These are phyloP conservation scores for Tulasnella sp. DNA, from an alignment of 768 basidiomycete species.

Conservation along the genomic window DNA sequence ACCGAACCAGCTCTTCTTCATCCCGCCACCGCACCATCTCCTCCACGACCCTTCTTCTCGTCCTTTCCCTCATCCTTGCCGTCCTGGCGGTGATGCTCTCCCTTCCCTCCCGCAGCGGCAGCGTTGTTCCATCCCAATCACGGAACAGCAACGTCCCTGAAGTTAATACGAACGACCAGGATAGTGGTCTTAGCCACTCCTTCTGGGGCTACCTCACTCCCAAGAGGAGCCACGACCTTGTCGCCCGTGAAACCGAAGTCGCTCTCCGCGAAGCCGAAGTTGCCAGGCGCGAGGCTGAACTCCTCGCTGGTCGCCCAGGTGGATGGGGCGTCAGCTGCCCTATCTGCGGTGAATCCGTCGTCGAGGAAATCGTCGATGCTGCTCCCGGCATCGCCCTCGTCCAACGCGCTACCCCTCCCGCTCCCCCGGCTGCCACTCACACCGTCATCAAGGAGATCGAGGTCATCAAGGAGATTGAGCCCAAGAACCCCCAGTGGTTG, in stretches of 20 bases:
- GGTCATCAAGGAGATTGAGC: constrained; percentile 57
- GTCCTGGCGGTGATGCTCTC: constrained; percentile 89
- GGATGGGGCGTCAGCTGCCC: constrained; percentile 36
- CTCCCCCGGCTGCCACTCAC: constrained; percentile 22
- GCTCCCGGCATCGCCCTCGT: constrained; percentile 29
- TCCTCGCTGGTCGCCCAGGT: constrained; percentile 72
- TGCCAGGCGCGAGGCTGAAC: constrained; percentile 76
- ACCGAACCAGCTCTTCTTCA: constrained; percentile 35
- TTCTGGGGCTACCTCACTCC: constrained; percentile 68
- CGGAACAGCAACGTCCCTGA: constrained; percentile 7
- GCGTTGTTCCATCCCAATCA: constrained; percentile 66
- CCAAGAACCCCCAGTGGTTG: constrained; percentile 71
- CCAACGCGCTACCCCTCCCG: constrained; percentile 29
- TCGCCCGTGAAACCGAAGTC: constrained; percentile 67
- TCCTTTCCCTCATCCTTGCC: constrained; percentile 73
- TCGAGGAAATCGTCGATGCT: constrained; percentile 34
- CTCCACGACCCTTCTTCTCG: constrained; percentile 77
- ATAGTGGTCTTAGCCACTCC: constrained; percentile 30
- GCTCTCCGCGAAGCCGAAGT: constrained; percentile 80
- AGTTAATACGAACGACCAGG: neutral
- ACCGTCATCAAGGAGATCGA: constrained; percentile 57
- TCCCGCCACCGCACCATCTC: constrained; percentile 78
- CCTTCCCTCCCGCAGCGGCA: constrained; percentile 59
- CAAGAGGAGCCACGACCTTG: constrained; percentile 68
- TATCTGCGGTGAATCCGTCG: constrained; percentile 15